Evolutionary conservation across 1,284 basidiomycete species (phyloP).

Genomic region (Taiwanofungus camphoratus): DNA sequence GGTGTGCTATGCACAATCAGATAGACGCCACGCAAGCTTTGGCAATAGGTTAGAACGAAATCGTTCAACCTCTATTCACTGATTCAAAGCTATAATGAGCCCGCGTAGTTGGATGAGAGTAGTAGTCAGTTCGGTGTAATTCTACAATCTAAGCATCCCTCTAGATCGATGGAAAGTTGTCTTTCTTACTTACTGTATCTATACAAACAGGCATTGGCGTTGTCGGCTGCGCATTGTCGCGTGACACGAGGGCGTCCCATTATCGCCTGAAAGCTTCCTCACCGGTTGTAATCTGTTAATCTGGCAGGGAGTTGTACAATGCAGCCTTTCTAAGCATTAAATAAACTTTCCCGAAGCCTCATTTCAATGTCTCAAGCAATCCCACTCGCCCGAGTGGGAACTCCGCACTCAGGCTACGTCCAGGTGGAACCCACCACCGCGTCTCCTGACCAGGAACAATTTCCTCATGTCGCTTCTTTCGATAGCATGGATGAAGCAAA

Average conservation of each 20-base stretch:
- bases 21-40: not conserved
- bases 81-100: too few relatives aligned
- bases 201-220: not conserved
- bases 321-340: too few relatives aligned
- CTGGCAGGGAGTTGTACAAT: too few relatives aligned
- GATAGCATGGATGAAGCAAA: constrained; percentile 28
- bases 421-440: constrained; percentile 1
- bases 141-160: not conserved
- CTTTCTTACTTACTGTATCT: not conserved
- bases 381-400: constrained; percentile 13
- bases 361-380: constrained; percentile 19
- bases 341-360: too few relatives aligned
- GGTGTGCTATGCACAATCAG: not conserved
- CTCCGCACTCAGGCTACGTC: constrained; percentile 9
- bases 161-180: too few relatives aligned
- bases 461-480: constrained; percentile 15
- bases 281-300: too few relatives aligned
- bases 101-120: not conserved
- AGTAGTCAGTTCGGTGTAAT: not conserved
- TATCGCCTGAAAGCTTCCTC: too few relatives aligned
- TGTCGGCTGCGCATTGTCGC: not conserved
- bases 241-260: too few relatives aligned
- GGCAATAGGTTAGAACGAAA: not conserved
- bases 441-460: constrained; percentile 12
- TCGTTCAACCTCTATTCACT: too few relatives aligned